Conservation (phyloP, 1,284 basidiomycete genomes). For the Rhodofomes roseus region DNA sequence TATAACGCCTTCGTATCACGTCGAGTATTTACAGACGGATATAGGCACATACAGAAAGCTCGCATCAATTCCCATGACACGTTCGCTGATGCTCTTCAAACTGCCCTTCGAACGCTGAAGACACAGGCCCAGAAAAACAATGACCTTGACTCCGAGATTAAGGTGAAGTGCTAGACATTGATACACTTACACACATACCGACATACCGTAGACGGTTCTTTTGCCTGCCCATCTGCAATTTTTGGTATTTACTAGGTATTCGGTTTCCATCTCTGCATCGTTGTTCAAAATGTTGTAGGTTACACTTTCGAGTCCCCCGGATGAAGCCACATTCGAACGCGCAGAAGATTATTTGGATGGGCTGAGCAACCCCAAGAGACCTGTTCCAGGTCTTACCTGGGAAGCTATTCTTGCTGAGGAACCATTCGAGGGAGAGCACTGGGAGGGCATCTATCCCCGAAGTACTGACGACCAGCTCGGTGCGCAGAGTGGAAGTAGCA, state of each 20-base stretch:
- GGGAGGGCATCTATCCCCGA: constrained; percentile 58
- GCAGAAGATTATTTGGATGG: constrained; percentile 50
- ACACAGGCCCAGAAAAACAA: constrained; percentile 40
- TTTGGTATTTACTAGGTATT: constrained; percentile 53
- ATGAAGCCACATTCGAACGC: constrained; percentile 40
- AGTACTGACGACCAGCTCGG: constrained; percentile 41
- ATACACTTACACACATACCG: background rate
- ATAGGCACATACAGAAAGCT: constrained; percentile 59
- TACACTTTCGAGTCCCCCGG: constrained; percentile 50
- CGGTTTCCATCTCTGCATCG: background rate
- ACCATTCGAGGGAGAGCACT: constrained; percentile 75
- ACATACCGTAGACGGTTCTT: constrained; percentile 41
- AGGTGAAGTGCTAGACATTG: constrained; percentile 33
- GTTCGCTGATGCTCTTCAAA: constrained; percentile 55
- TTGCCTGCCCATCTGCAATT: constrained; percentile 70
- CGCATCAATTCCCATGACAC: constrained; percentile 58
- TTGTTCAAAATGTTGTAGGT: constrained; percentile 36
- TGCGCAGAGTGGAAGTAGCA: constrained; percentile 39
- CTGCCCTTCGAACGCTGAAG: constrained; percentile 47
- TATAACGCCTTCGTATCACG: constrained; percentile 1
- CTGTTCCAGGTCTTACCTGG: constrained; percentile 55
- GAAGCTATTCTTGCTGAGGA: constrained; percentile 72
- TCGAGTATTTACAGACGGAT: constrained; percentile 6
- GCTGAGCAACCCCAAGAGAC: constrained; percentile 39
- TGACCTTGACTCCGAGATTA: constrained; percentile 65